phyloP scores from a whole-genome alignment of 805 yeast species.

The Lipomyces sp. region DNA sequence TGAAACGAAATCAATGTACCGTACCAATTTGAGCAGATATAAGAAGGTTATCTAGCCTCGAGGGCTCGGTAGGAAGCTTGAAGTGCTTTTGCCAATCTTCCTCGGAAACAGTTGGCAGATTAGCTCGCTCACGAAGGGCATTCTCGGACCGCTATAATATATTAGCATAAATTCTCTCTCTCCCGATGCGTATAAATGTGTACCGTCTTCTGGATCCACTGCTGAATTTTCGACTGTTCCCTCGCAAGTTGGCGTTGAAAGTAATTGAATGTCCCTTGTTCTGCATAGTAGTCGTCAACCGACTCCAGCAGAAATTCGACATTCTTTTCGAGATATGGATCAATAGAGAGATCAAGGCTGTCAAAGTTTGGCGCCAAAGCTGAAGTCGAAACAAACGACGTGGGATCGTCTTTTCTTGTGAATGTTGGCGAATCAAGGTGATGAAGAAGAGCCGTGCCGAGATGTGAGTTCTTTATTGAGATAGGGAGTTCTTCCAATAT shows the following conservation, averaged over 20 bases:
- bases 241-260: slow-evolving; percentile 76
- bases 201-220: slow-evolving; percentile 70
- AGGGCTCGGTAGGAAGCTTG: slow-evolving; percentile 74
- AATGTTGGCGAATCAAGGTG: slow-evolving; percentile 34
- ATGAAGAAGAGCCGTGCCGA: slow-evolving; percentile 61
- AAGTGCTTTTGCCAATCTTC: slow-evolving; percentile 71
- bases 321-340: slow-evolving; percentile 50
- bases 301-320: slow-evolving; percentile 70
- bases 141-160: slow-evolving; percentile 57
- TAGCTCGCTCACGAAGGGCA: slow-evolving; percentile 60
- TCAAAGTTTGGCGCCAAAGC: slow-evolving; percentile 44
- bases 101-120: slow-evolving; percentile 54
- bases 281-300: slow-evolving; percentile 75
- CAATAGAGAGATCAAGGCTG: slow-evolving; percentile 51
- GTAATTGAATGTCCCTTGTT: slow-evolving; percentile 78
- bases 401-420: slow-evolving; percentile 28
- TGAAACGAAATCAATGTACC: background rate
- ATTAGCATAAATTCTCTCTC: background rate
- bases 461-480: slow-evolving; percentile 66
- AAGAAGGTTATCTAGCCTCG: slow-evolving; percentile 72
- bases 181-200: background rate
- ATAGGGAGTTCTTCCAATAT: slow-evolving; percentile 75
- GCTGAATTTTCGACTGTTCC: slow-evolving; percentile 69
- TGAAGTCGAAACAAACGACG: slow-evolving; percentile 25
- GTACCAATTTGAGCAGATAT: slow-evolving; percentile 61